Evolutionary conservation across 177 flowering plant species (phyloP), one percentile per base, ranked within the genome.

Genomic region (Vitis hybrid): DNA sequence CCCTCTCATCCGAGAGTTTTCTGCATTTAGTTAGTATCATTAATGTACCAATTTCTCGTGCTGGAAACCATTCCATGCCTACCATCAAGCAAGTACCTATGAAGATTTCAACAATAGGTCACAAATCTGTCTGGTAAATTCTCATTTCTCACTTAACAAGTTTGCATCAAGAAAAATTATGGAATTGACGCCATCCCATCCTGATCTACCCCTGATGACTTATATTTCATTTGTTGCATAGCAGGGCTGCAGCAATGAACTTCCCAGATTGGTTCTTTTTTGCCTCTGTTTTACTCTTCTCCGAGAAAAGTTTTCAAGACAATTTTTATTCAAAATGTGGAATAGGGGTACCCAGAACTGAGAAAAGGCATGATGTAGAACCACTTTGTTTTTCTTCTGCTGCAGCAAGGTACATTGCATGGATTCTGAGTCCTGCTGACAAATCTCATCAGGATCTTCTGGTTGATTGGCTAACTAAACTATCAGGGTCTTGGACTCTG

Each of bases 261-360:
- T 92, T 92, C 72, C 93, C 90, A 11, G 75, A 67, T 69, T 92
- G 97, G 96, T 92, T 89, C 83, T 78, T 67, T 80, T 89, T 77
- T 75, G 86, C 94, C 40, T 78, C 86, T 67, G 66, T 71, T 48
- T 56, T 87, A 61, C 90, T 92, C 59, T 89, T 90, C 74, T 69
- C 74, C 14, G 76, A 66, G 10, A 67, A 72, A 64, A 64, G 61
- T 60, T 74, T 66, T 59, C 62, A 52, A 63, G 80, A 72, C 12
- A 63, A 18, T 60, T 66, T 73, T 66, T 56, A 54, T 24, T 70
- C 70, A 59, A 66, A 52, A 62, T 71, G 65, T 60, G 48, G 56
- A 49, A 12, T 32, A 63, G 63, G 48, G 12, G 64, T 70, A 32
- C 40, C 65, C 40, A 60, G 60, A 72, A 19, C 61, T 60, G 76